phyloP scores from a whole-genome alignment of 345 rosid genomes.

The Citrus cavaleriei region DNA sequence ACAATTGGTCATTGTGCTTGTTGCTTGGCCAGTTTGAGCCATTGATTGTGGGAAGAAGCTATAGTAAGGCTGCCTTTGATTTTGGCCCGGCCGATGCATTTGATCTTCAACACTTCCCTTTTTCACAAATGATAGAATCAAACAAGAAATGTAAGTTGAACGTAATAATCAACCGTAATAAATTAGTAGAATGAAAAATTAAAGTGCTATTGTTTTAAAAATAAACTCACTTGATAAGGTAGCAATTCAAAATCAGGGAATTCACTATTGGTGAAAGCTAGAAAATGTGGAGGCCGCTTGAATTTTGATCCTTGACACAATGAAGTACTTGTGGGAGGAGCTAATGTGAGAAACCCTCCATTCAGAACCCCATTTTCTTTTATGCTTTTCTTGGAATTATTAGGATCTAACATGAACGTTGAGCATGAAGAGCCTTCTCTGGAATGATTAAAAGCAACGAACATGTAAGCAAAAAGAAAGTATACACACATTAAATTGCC shows the following conservation, averaged over 20 bases:
- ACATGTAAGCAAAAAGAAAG: background rate
- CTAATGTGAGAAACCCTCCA: constrained; percentile 47
- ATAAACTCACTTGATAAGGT: constrained; percentile 38
- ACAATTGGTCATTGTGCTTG: constrained; percentile 2
- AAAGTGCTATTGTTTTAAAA: background rate
- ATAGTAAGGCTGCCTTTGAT: constrained; percentile 30
- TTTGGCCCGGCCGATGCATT: constrained; percentile 12
- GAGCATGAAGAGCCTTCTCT: constrained; percentile 35
- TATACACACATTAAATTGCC: background rate
- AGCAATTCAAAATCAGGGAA: constrained; percentile 27
- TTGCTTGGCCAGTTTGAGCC: constrained; percentile 20
- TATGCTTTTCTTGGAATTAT: constrained; percentile 17
- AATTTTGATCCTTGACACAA: constrained; percentile 18
- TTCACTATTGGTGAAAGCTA: constrained; percentile 13
- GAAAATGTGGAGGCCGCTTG: constrained; percentile 20
- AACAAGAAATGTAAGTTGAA: background rate
- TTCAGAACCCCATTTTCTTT: constrained; percentile 19
- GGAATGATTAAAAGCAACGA: background rate
- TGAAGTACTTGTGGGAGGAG: constrained; percentile 30
- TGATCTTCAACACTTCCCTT: constrained; percentile 33
- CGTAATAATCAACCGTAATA: background rate
- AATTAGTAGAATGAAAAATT: background rate
- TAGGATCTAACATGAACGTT: constrained; percentile 22
- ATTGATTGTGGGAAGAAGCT: constrained; percentile 39
- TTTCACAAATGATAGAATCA: background rate